A percentile compares a stretch with the other conserved stretches of the same genome.
Evolutionary conservation across 1,139 yeast species (phyloP).

Genomic region (Yamadazyma trypodendri): DNA sequence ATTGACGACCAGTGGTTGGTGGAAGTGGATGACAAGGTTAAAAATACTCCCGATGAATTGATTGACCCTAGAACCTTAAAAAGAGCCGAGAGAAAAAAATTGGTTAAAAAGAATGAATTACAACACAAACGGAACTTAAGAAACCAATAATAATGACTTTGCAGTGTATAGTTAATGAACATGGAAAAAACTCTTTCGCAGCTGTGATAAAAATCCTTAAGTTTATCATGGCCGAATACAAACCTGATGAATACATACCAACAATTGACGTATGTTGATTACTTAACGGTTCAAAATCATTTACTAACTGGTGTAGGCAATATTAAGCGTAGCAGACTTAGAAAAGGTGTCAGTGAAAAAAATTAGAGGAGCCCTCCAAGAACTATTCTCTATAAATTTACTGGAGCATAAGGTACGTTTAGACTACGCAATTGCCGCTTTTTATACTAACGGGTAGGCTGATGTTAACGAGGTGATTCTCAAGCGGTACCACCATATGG

Average conservation of each 20-base stretch:
- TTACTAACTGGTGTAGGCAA: slow-evolving; percentile 46
- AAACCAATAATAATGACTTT: slow-evolving; percentile 19
- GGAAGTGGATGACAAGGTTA: slow-evolving; percentile 78
- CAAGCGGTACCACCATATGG: slow-evolving; percentile 53
- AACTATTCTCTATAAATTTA: slow-evolving; percentile 59
- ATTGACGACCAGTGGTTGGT: slow-evolving; percentile 93
- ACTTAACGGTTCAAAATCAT: not conserved
- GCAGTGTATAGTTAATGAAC: slow-evolving; percentile 1
- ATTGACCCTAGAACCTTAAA: slow-evolving; percentile 81
- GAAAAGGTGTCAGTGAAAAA: slow-evolving; percentile 71
- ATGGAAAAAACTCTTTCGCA: not conserved
- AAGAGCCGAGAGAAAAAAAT: slow-evolving; percentile 80
- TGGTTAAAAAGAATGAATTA: slow-evolving; percentile 80
- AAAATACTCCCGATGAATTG: slow-evolving; percentile 66
- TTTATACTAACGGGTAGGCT: slow-evolving; percentile 29
- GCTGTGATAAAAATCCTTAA: not conserved
- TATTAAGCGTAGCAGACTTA: slow-evolving; percentile 69
- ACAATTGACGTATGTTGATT: slow-evolving; percentile 64
- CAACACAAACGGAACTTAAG: slow-evolving; percentile 83
- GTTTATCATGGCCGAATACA: slow-evolving; percentile 6
- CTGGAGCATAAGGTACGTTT: slow-evolving; percentile 45
- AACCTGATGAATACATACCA: slow-evolving; percentile 45
- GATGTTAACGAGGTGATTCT: slow-evolving; percentile 61
- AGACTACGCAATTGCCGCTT: not conserved
- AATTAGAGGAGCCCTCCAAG: slow-evolving; percentile 69